Evolutionary conservation across 2,329 filamentous ascomycete genomes (phyloP), one percentile per base, ranked within the genome.

Genomic region (Aspergillus thermomutatus): DNA sequence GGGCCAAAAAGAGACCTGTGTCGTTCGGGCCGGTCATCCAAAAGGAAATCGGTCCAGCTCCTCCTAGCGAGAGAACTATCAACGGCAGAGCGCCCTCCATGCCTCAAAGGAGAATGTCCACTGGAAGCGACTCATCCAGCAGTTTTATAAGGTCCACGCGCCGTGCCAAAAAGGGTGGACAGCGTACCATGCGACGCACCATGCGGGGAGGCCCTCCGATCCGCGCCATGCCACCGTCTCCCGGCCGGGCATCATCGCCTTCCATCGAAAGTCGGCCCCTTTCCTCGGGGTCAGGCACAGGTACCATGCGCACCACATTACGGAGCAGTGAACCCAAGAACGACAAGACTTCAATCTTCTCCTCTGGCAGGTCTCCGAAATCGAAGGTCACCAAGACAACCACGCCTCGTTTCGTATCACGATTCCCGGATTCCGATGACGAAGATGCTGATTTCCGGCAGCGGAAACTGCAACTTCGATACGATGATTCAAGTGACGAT

Each of bases 401-500:
- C 60, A 64, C 62, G 41, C 59, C 64, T 26, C 60, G 67, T 43
- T 73, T 75, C 66, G 76, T 73, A 58, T 79, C 78, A 21, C 70
- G 86, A 0, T 84, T 88, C 58, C 79, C 69, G 3, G 83, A 88
- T 70, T 86, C 87, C 3, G 84, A 89, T 59, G 85, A 87, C 60
- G 86, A 88, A 37, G 81, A 83, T 2, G 75, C 75, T 11, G 76
- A 64, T 37, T 69, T 63, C 28, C 68, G 58, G 23, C 67, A 59
- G 17, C 65, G 60, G 19, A 64, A 66, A 3, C 84, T 82, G 66
- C 73, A 69, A 31, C 87, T 84, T 65, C 85, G 88, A 1, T 89
- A 91, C 64, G 84, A 79, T 1, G 87, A 91, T 65, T 91, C 88
- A 1, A 91, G 88, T 66, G 88, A 91, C 67, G 88, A 91, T 54